Base-by-base conservation (phyloP, 306 rosid genomes). In the Gastrolobium bilobum region DNA sequence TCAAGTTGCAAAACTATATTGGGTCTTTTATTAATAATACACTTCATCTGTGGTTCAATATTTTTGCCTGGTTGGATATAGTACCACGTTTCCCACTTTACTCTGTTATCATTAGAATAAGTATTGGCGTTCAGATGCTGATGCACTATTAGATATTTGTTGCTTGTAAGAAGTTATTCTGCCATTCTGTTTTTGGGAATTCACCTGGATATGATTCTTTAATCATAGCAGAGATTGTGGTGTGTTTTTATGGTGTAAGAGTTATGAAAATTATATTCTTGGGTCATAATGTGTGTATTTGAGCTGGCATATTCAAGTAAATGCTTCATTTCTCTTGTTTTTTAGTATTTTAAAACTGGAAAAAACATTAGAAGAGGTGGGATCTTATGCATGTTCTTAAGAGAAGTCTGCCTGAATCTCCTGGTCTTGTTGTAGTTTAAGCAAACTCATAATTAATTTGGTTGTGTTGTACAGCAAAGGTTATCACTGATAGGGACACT, bases 381-480 rank as follows among this genome's bases (percentile, higher is more conserved):
- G 39, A 30, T 31, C 56, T 14, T 4, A 33, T 33, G 14, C 44
- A 20, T 62, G 9, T 46, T 10, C 13, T 69, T 43, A 11, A 35
- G 1, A 38, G 34, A 30, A 58, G 67, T 6, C 43, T 5, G 26
- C 26, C 26, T 75, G 52, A 4, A 40, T 7, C 44, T 4, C 44
- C 57, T n/a, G 37, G 33, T 33, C 6, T 10, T 2, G 4, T 61
- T 2, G 42, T 69, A 34, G 51, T 51, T 9, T 14, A 0, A n/a
- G 15, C 15, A 34, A 46, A 53, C 52, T 82, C n/a, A 15, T 31
- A 20, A 20, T 30, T n/a, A 29, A 9, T 46, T 8, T 51, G 42
- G 4, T 68, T 79, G 42, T 68, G 29, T 4, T 76, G 38, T 44
- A 68, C 92, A 20, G 26, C 26, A 20, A 20, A 20, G 26, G 26